Conservation (phyloP, 1,139 yeast genomes). For the Pichia sp. region DNA sequence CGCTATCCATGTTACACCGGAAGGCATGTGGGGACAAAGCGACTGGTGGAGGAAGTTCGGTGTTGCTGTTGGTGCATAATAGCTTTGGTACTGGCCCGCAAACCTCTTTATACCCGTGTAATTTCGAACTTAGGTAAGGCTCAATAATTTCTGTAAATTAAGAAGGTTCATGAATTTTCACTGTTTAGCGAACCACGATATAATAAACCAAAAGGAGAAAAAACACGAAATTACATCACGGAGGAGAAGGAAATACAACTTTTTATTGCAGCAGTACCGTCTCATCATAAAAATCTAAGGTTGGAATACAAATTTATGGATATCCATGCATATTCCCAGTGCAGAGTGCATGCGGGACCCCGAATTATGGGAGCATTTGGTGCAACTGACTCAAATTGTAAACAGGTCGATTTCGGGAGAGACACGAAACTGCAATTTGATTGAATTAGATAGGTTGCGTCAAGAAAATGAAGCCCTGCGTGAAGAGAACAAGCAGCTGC, state of each 20-base stretch:
- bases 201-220: too few species aligned
- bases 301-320: neutral
- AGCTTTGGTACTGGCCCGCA: neutral
- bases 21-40: constrained; percentile 34
- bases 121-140: too few species aligned
- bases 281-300: neutral
- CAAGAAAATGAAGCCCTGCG: constrained; percentile 6
- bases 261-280: neutral
- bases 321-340: neutral
- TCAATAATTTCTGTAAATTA: too few species aligned
- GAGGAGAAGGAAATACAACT: neutral
- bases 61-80: constrained; percentile 33
- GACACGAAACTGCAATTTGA: neutral
- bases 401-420: neutral
- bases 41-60: constrained; percentile 45
- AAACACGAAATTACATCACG: neutral
- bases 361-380: constrained; percentile 8
- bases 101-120: too few species aligned
- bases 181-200: too few species aligned
- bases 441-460: constrained; percentile 2
- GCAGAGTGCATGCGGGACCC: neutral
- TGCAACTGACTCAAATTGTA: constrained; percentile 1
- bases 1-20: constrained; percentile 31
- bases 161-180: too few species aligned
- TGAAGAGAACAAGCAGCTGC: neutral